Percentiles rank a stretch among this genome's conserved stretches.
These are phyloP conservation scores for Raphanus hybrid DNA, from an alignment of 441 rosid genomes.

Conservation along the genomic window DNA sequence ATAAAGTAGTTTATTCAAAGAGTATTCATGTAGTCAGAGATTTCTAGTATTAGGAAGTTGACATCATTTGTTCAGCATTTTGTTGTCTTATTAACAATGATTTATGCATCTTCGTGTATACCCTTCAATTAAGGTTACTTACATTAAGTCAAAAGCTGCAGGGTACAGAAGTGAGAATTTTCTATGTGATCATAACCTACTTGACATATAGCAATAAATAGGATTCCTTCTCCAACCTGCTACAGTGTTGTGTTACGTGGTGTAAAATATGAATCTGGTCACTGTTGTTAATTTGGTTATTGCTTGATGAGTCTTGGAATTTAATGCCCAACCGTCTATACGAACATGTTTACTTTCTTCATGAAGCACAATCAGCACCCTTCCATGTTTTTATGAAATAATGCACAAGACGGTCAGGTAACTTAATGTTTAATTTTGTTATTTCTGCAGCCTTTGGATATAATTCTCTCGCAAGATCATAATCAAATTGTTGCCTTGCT, in stretches of 20 bases:
- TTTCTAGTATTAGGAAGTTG: conserved; percentile 9
- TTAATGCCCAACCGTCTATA: neutral
- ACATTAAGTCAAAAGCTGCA: conserved; percentile 15
- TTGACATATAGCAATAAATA: conserved; percentile 12
- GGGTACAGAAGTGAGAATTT: neutral
- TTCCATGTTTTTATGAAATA: conserved; percentile 4
- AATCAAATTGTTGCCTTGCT: conserved; percentile 78
- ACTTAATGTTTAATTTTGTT: conserved; percentile 31
- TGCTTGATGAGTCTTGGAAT: conserved; percentile 3
- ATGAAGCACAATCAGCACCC: conserved; percentile 18
- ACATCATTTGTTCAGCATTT: conserved; percentile 7
- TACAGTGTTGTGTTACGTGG: neutral
- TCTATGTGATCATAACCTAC: conserved; percentile 20
- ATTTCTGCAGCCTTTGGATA: conserved; percentile 85
- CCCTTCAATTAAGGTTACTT: conserved; percentile 12
- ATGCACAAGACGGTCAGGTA: conserved; percentile 15
- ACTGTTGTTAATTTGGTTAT: conserved; percentile 18
- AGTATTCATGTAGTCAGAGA: conserved; percentile 6
- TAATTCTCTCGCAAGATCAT: conserved; percentile 95
- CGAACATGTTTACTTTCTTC: neutral
- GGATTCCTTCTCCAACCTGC: neutral
- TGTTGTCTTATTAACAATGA: neutral
- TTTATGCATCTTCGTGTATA: neutral
- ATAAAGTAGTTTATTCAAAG: neutral
- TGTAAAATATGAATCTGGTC: conserved; percentile 29